Evolutionary conservation across 2,329 filamentous ascomycete genomes (phyloP).

Genomic region (Sarocladium oryzae): DNA sequence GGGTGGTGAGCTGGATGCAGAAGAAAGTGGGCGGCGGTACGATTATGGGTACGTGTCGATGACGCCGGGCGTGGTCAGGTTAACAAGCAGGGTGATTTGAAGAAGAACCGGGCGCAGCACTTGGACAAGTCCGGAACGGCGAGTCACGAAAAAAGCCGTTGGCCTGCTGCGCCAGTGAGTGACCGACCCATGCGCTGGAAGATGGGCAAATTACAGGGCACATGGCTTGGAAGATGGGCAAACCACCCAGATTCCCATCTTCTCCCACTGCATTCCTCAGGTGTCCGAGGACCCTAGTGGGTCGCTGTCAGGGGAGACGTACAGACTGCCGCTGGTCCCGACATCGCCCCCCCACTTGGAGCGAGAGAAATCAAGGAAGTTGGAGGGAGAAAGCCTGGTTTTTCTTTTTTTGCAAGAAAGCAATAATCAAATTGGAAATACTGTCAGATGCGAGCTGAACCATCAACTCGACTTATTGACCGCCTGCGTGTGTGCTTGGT

Average conservation of each 20-base stretch:
- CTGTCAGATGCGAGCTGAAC: neutral
- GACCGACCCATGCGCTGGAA: neutral
- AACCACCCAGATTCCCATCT: conserved; percentile 6
- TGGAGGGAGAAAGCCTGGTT: neutral
- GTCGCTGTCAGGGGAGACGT: neutral
- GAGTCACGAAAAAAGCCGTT: too few species aligned
- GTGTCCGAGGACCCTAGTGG: neutral
- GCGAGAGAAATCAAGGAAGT: neutral
- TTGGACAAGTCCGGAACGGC: neutral
- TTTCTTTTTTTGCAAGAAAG: neutral
- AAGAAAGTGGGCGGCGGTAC: too few species aligned
- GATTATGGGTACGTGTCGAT: too few species aligned
- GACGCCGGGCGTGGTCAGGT: too few species aligned
- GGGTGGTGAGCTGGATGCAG: too few species aligned
- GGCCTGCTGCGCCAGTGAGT: too few species aligned
- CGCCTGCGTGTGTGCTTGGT: neutral
- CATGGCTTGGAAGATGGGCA: conserved; percentile 4
- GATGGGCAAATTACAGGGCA: conserved; percentile 7
- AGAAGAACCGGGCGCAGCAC: neutral
- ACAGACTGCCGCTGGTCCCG: neutral
- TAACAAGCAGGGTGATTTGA: neutral
- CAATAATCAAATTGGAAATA: neutral
- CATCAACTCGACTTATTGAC: neutral
- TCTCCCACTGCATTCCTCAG: neutral
- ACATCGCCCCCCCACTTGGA: neutral